Evolutionary conservation across 2,329 filamentous ascomycete species (phyloP), one percentile per base, ranked within the genome.

Genomic region (Aspergillus sp.): DNA sequence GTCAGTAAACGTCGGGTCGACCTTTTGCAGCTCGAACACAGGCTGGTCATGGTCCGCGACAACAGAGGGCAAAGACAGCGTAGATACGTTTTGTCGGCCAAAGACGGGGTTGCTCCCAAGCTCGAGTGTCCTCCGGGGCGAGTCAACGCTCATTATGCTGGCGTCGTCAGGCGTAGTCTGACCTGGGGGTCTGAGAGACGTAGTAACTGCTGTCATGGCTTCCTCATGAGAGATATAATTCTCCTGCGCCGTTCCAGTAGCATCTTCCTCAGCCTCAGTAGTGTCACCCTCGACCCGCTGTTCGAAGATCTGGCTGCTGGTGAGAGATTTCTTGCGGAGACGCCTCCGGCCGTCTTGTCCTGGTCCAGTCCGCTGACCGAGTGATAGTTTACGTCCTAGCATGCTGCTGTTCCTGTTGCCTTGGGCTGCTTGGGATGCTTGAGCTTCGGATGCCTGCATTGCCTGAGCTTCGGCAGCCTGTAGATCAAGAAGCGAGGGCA

Each of bases 1-100:
- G 67, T 89, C 86, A 6, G 83, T 88, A 73, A 89, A 89, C 73
- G 85, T 86, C 2, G 86, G 86, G 64, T 86, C 85, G 0, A 89
- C 84, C 56, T 87, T 85, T 67, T 89, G 86, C n/a, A 88, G 79
- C 60, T 84, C 82, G 66, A 31, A 31, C 27, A 31, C 27, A 9
- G 27, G 27, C 27, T 82, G 86, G 65, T 86, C 81, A 54, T 82
- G 82, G 67, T 86, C 85, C 56, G 84, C 84, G 17, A 85, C 83
- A 24, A 87, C 78, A 85, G 24, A 87, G 75, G 3, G 76, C 74
- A 2, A 80, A 82, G 45, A 73, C 70, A 59, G 72, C 75, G 59
- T 73, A 75, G 39, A 77, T 67, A 37, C 72, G 68, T 44, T 68
- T 71, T 15, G 27, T 31, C 27, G 27, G 8, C 27, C 27, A 4